phyloP scores from a whole-genome alignment of 148 eudicot genomes.

The Oxyria digyna region DNA sequence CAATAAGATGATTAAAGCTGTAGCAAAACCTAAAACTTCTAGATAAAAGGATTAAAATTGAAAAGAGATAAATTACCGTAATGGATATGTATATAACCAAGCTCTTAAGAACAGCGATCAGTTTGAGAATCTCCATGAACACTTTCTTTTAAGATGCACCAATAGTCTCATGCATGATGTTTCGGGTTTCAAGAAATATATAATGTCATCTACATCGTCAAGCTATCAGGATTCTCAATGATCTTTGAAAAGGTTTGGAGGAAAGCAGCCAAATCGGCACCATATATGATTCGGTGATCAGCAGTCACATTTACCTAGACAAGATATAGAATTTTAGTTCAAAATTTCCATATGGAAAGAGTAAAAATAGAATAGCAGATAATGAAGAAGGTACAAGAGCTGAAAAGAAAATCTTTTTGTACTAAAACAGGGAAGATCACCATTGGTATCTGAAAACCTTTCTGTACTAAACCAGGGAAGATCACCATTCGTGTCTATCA shows the following conservation, averaged over 20 bases:
- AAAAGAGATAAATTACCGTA: background rate
- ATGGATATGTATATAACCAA: background rate
- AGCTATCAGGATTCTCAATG: slow-evolving; percentile 65
- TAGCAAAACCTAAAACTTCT: background rate
- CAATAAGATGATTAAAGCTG: background rate
- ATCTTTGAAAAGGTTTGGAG: slow-evolving; percentile 87
- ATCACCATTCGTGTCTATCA: too few relatives aligned
- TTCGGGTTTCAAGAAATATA: background rate
- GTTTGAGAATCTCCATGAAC: background rate
- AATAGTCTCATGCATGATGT: background rate
- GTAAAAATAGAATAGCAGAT: background rate
- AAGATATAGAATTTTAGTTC: background rate
- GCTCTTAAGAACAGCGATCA: too few relatives aligned
- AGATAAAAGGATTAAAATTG: background rate
- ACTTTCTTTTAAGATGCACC: background rate
- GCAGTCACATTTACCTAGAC: slow-evolving; percentile 85
- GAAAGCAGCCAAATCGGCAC: slow-evolving; percentile 93
- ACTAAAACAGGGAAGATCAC: background rate
- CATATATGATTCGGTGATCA: slow-evolving; percentile 75
- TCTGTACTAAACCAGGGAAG: background rate
- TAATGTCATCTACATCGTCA: slow-evolving; percentile 53
- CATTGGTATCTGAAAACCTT: too few relatives aligned
- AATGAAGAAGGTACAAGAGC: background rate
- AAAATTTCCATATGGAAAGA: background rate
- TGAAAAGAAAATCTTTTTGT: too few relatives aligned